Conservation (phyloP, 768 basidiomycete genomes). For the Mrakia gelida region DNA sequence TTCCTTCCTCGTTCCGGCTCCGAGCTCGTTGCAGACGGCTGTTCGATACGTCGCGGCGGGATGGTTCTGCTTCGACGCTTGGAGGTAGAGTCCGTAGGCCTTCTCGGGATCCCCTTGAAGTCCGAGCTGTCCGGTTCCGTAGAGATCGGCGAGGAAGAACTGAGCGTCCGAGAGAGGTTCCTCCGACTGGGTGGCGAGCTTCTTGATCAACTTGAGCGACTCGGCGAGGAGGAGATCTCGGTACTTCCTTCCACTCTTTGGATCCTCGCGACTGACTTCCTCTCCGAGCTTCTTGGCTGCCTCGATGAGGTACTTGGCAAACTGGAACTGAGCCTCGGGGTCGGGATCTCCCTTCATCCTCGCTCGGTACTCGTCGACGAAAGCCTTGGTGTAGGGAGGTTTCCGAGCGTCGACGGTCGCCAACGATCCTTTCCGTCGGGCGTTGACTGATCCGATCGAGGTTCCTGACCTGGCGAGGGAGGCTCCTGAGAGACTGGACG, state of each 20-base stretch:
- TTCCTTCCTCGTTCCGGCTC: conserved; percentile 88
- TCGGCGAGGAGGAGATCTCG: conserved; percentile 81
- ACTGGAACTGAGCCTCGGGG: conserved; percentile 94
- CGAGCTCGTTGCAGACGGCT: conserved; percentile 97
- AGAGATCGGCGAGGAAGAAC: conserved; percentile 96
- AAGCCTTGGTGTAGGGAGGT: conserved; percentile 82
- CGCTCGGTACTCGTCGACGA: conserved; percentile 94
- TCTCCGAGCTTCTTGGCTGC: conserved; percentile 66
- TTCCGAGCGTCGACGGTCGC: conserved; percentile 45
- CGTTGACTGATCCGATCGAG: conserved; percentile 43
- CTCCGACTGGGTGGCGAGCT: conserved; percentile 77
- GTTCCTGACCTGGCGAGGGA: conserved; percentile 36
- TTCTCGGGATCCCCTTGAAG: conserved; percentile 95
- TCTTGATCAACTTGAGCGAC: conserved; percentile 84
- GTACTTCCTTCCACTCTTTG: conserved; percentile 78
- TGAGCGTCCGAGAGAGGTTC: conserved; percentile 93
- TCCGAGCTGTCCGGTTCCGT: conserved; percentile 93
- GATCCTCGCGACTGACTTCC: conserved; percentile 60
- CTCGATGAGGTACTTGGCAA: conserved; percentile 98
- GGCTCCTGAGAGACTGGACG: conserved; percentile 33
- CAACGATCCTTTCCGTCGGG: conserved; percentile 39
- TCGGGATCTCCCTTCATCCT: conserved; percentile 97
- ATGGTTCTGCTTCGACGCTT: conserved; percentile 96
- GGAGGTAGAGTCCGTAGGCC: conserved; percentile 93
- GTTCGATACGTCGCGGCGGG: conserved; percentile 91